phyloP scores from a whole-genome alignment of 441 rosid species.

The Euphorbia celastroides region DNA sequence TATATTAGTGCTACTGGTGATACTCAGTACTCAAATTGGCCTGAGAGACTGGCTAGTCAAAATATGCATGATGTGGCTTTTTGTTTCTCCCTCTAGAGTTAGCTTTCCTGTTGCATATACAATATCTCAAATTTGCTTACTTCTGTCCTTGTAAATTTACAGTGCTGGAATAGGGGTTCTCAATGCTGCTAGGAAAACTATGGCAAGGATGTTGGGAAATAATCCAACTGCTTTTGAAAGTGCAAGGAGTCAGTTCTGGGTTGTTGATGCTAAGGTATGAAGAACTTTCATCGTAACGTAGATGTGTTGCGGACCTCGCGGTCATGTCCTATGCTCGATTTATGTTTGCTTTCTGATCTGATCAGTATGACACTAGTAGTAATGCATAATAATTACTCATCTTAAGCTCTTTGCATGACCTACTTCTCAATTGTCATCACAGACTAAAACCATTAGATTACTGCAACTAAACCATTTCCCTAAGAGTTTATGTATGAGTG shows the following conservation, averaged over 20 bases:
- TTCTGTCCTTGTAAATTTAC: slow-evolving; percentile 28
- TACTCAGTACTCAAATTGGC: neutral
- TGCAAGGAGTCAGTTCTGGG: slow-evolving; percentile 97
- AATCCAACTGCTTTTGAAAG: slow-evolving; percentile 82
- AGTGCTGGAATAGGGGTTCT: slow-evolving; percentile 99
- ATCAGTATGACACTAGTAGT: too few relatives aligned
- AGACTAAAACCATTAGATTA: neutral
- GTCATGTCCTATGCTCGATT: slow-evolving; percentile 1
- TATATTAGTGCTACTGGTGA: neutral
- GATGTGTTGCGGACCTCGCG: slow-evolving; percentile 8
- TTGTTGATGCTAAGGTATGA: slow-evolving; percentile 90
- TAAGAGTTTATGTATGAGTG: neutral
- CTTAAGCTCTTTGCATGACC: too few relatives aligned
- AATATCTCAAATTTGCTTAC: slow-evolving; percentile 18
- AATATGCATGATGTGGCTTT: neutral
- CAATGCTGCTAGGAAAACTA: slow-evolving; percentile 96
- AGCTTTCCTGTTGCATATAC: neutral
- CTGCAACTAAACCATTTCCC: neutral
- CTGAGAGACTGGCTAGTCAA: neutral
- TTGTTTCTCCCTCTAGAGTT: neutral
- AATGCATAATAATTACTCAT: too few relatives aligned
- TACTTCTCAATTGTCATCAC: neutral
- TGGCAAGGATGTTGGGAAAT: slow-evolving; percentile 98
- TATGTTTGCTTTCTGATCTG: neutral
- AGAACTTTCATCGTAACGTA: slow-evolving; percentile 2